A percentile compares a stretch with the other conserved stretches of the same genome.
phyloP scores from a whole-genome alignment of 768 basidiomycete genomes.

The Boletus vinaceobasis region DNA sequence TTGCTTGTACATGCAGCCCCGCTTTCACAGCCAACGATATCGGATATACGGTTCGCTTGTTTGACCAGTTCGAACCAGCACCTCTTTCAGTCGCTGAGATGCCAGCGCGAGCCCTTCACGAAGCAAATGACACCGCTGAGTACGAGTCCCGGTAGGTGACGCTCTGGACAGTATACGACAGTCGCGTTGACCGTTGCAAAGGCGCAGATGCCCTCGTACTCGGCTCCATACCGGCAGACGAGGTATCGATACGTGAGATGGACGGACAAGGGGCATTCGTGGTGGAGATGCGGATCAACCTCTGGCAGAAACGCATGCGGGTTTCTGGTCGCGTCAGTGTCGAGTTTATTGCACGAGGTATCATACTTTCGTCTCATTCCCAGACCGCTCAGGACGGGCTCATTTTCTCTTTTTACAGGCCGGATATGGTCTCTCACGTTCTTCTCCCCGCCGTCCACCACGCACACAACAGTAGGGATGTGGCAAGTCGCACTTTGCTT shows the following conservation, averaged over 20 bases:
- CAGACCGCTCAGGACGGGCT: not conserved
- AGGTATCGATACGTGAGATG: slow-evolving; percentile 52
- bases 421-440: slow-evolving; percentile 28
- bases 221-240: slow-evolving; percentile 47
- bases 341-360: slow-evolving; percentile 66
- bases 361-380: not conserved
- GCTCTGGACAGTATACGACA: too few species aligned
- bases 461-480: slow-evolving; percentile 4
- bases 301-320: slow-evolving; percentile 72
- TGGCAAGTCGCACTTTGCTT: slow-evolving; percentile 50
- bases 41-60: slow-evolving; percentile 67
- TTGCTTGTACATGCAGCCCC: slow-evolving; percentile 53
- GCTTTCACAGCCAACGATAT: slow-evolving; percentile 40
- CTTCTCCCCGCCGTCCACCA: slow-evolving; percentile 13
- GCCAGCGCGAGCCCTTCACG: slow-evolving; percentile 9
- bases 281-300: slow-evolving; percentile 40
- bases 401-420: slow-evolving; percentile 6
- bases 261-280: slow-evolving; percentile 52
- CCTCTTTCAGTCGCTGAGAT: slow-evolving; percentile 26
- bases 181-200: slow-evolving; percentile 1
- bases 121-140: slow-evolving; percentile 12
- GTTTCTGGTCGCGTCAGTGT: slow-evolving; percentile 50
- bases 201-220: slow-evolving; percentile 50
- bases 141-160: slow-evolving; percentile 9
- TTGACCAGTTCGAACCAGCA: slow-evolving; percentile 31